phyloP scores from a whole-genome alignment of 495 filamentous ascomycete species.

The Penicillium atrosanguineum region DNA sequence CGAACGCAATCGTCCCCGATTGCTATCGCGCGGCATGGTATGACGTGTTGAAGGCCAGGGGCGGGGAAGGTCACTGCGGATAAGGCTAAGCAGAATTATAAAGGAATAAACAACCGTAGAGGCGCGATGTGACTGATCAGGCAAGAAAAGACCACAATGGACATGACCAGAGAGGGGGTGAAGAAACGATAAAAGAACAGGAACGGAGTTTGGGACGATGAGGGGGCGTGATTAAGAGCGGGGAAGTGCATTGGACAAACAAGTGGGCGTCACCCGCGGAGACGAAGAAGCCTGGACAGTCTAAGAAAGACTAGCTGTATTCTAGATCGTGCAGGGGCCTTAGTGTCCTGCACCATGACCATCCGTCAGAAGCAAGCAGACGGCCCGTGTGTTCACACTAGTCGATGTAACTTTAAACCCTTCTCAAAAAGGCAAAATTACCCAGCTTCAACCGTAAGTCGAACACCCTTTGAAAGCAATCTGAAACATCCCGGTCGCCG shows the following conservation, averaged over 20 bases:
- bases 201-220: background rate
- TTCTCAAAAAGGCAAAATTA: slow-evolving; percentile 22
- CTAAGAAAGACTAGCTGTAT: background rate
- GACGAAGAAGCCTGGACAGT: background rate
- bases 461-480: background rate
- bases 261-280: background rate
- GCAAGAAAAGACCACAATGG: background rate
- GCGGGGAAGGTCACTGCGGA: background rate
- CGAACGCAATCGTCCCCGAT: slow-evolving; percentile 42
- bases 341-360: background rate
- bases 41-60: background rate
- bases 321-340: background rate
- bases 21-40: slow-evolving; percentile 35
- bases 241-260: background rate
- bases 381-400: slow-evolving; percentile 7
- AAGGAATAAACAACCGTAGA: background rate
- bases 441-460: slow-evolving; percentile 5
- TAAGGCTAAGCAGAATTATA: background rate
- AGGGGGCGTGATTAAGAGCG: background rate
- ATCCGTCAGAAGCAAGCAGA: background rate
- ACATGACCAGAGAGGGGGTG: background rate
- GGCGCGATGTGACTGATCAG: background rate
- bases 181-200: background rate
- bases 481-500: slow-evolving; percentile 2
- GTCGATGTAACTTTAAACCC: slow-evolving; percentile 11